Base-by-base conservation (phyloP, 371 early-diverging fungal species). In the Nematocida major region DNA sequence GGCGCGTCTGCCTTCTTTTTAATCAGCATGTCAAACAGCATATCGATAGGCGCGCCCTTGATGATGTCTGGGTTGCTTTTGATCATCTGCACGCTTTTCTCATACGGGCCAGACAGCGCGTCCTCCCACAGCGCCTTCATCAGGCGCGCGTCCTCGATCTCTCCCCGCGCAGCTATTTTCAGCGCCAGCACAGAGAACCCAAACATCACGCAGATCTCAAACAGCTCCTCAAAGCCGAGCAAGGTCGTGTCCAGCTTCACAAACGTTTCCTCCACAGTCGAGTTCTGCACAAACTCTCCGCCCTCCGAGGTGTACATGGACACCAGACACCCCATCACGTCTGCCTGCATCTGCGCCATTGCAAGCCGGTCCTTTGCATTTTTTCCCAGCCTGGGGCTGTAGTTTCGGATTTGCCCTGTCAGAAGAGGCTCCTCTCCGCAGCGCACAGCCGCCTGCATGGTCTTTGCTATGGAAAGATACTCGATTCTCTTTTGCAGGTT, bases 191-290 rank as follows among this genome's bases (percentile, higher is more conserved):
- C 30, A 36, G 76, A 73, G 62, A 73, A 73, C 20, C 76, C 76
- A 36, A 50, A 63, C 40, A 38, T 39, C 3, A 73, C 76, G 48
- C 76, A 73, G 20, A 73, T 73, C 28, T 73, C 76, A 73, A 73
- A 73, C 13, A 73, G 76, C 76, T 73, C 76, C 63, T 73, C 76
- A 40, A 61, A 73, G 47, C 76, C 42, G 13, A 73, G 76, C 5
- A 73, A 65, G 9, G 28, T 42, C 1, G 39, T 73, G 50, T 73
- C 76, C 24, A 73, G 62, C n/a, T 65, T 42, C 4, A 18, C 54
- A 65, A 73, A 73, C 7, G 59, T 45, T 26, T 59, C 53, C 15
- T 63, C 65, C 18, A 73, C 24, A 15, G 39, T 34, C 11, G 2
- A 22, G 24, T 67, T 45, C 38, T 62, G 47, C 20, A 22, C 40